These are phyloP conservation scores for Apiosordaria backusii DNA, from an alignment of 495 filamentous ascomycete genomes.

Conservation along the genomic window DNA sequence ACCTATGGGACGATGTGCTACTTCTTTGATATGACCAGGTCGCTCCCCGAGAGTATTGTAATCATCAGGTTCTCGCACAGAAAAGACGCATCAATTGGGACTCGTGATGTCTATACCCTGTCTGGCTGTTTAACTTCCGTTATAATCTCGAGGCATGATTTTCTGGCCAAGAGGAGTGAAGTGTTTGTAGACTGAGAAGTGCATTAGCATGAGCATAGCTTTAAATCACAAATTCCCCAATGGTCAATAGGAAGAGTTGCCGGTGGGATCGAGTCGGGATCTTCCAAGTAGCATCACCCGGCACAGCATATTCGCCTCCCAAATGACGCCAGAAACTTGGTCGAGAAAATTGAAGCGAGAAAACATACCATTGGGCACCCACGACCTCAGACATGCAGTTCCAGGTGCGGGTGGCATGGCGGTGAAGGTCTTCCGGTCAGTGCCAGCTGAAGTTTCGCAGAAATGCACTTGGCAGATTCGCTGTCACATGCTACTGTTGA, in stretches of 20 bases:
- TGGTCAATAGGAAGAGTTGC: not conserved
- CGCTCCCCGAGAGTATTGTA: too few relatives aligned
- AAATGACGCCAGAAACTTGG: not conserved
- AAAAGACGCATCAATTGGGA: too few relatives aligned
- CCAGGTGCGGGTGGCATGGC: not conserved
- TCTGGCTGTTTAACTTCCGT: too few relatives aligned
- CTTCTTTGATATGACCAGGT: too few relatives aligned
- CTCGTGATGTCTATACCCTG: too few relatives aligned
- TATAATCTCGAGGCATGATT: too few relatives aligned
- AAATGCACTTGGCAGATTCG: slow-evolving; percentile 5
- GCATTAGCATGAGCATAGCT: not conserved
- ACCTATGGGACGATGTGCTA: too few relatives aligned
- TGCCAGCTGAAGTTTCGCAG: not conserved
- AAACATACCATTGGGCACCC: not conserved
- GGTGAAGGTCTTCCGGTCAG: not conserved
- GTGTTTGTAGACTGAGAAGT: not conserved
- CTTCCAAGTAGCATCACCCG: not conserved
- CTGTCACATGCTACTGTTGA: slow-evolving; percentile 6
- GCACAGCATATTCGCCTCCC: not conserved
- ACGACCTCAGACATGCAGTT: not conserved
- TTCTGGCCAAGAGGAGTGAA: too few relatives aligned
- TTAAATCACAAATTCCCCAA: not conserved
- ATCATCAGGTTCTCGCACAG: too few relatives aligned
- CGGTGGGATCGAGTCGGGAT: not conserved
- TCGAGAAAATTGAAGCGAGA: not conserved